These are phyloP conservation scores for Fusarium dlaminii DNA, from an alignment of 2,329 filamentous ascomycete genomes.

Conservation along the genomic window DNA sequence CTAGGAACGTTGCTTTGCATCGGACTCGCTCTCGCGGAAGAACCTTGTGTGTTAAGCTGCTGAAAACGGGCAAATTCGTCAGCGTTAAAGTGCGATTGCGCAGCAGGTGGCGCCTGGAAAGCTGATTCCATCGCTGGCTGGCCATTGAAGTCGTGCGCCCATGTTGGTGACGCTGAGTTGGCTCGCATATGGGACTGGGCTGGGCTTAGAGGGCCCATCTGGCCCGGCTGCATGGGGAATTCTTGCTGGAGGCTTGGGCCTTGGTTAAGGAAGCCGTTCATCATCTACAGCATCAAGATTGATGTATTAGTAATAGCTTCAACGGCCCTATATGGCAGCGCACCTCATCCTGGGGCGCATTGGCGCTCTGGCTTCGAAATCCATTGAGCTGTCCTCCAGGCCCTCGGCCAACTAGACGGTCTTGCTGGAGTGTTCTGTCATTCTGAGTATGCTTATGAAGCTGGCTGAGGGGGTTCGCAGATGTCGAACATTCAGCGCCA, in stretches of 20 bases:
- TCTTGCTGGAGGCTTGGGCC: slow-evolving; percentile 67
- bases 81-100: slow-evolving; percentile 73
- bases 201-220: slow-evolving; percentile 57
- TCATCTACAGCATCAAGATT: slow-evolving; percentile 68
- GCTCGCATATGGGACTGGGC: slow-evolving; percentile 64
- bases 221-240: slow-evolving; percentile 60
- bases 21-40: slow-evolving; percentile 63
- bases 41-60: slow-evolving; percentile 70
- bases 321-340: slow-evolving; percentile 1
- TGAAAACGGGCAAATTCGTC: slow-evolving; percentile 91
- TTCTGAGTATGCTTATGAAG: slow-evolving; percentile 97
- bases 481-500: slow-evolving; percentile 95
- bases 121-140: slow-evolving; percentile 77
- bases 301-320: slow-evolving; percentile 44
- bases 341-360: slow-evolving; percentile 79
- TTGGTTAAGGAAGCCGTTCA: slow-evolving; percentile 92
- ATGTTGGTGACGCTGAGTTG: slow-evolving; percentile 63
- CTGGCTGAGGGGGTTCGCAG: slow-evolving; percentile 94
- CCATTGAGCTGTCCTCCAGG: slow-evolving; percentile 77
- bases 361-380: slow-evolving; percentile 77
- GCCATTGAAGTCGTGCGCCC: slow-evolving; percentile 63
- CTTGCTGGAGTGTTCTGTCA: slow-evolving; percentile 93
- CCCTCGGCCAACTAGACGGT: slow-evolving; percentile 81
- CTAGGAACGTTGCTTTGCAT: slow-evolving; percentile 65
- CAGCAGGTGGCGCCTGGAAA: slow-evolving; percentile 66